These are phyloP conservation scores for Irpex sp. DNA, from an alignment of 1,284 basidiomycete genomes.

Conservation along the genomic window DNA sequence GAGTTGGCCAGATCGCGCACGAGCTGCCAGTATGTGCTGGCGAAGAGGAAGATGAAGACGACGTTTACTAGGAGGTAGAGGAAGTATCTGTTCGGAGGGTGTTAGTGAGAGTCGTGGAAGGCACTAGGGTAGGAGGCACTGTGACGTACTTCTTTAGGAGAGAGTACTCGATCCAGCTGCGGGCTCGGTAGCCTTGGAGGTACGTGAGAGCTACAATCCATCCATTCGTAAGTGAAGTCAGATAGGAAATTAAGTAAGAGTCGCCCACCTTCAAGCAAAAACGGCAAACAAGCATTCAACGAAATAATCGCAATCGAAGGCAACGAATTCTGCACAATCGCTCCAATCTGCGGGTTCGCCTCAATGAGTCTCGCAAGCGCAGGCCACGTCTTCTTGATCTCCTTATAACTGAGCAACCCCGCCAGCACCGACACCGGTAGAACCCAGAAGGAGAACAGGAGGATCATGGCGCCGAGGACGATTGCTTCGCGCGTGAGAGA, in stretches of 20 bases:
- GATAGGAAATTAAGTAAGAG: not conserved
- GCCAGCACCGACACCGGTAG: constrained; percentile 86
- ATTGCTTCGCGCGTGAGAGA: constrained; percentile 65
- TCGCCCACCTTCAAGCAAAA: constrained; percentile 80
- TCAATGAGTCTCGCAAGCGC: constrained; percentile 82
- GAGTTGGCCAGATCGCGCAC: constrained; percentile 85
- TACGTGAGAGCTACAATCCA: constrained; percentile 69
- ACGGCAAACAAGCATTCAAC: constrained; percentile 87
- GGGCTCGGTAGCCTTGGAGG: constrained; percentile 83
- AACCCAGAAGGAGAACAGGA: constrained; percentile 83
- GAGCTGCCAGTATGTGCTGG: constrained; percentile 87
- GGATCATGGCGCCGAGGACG: constrained; percentile 62
- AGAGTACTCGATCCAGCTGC: constrained; percentile 92
- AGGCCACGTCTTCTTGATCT: constrained; percentile 87
- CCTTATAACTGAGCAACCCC: constrained; percentile 82
- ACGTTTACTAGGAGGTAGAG: constrained; percentile 93
- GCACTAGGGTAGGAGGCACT: not conserved
- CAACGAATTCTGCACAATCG: constrained; percentile 90
- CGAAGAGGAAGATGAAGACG: constrained; percentile 92
- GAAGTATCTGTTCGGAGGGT: constrained; percentile 65
- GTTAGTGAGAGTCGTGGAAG: not conserved
- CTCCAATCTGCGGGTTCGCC: constrained; percentile 73
- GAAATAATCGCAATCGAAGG: constrained; percentile 88
- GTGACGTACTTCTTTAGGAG: constrained; percentile 79
- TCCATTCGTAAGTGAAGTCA: constrained; percentile 4